A percentile compares a stretch with the other conserved stretches of the same genome.
These are phyloP conservation scores for Dictyostelium firmibasis DNA, from an alignment of 78 protist species.

Conservation along the genomic window DNA sequence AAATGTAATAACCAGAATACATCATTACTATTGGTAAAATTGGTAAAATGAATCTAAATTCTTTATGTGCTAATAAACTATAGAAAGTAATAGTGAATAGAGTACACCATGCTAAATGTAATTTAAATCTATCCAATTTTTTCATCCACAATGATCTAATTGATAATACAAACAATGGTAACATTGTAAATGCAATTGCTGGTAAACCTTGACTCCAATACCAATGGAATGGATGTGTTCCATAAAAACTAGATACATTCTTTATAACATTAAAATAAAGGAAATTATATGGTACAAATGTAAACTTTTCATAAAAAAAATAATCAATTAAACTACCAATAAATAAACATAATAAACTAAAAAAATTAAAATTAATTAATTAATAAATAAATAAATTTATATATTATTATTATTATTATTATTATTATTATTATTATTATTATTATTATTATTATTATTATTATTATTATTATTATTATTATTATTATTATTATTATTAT, in stretches of 20 bases:
- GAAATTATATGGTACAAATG: slow-evolving; percentile 67
- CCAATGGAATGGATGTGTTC: slow-evolving; percentile 91
- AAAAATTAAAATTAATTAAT: neutral
- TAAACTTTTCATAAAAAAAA: slow-evolving; percentile 31
- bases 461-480: neutral
- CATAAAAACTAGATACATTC: slow-evolving; percentile 75
- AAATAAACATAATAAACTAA: neutral
- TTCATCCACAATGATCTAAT: neutral
- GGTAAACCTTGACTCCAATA: slow-evolving; percentile 81
- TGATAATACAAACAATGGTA: slow-evolving; percentile 12
- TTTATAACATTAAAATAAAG: slow-evolving; percentile 79
- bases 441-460: too few relatives aligned
- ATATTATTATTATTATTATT: neutral
- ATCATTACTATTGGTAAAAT: slow-evolving; percentile 57
- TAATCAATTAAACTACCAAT: slow-evolving; percentile 37
- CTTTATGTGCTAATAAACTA: slow-evolving; percentile 62
- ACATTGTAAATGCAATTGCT: slow-evolving; percentile 20
- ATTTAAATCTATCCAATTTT: neutral
- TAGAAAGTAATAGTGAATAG: neutral
- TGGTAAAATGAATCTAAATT: slow-evolving; percentile 81
- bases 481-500: neutral
- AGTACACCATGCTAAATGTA: neutral
- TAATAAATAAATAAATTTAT: neutral
- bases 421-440: too few relatives aligned
- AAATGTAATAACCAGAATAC: slow-evolving; percentile 37